These are phyloP conservation scores for Nepenthes mirabilis DNA, from an alignment of 148 eudicot genomes.

Conservation along the genomic window DNA sequence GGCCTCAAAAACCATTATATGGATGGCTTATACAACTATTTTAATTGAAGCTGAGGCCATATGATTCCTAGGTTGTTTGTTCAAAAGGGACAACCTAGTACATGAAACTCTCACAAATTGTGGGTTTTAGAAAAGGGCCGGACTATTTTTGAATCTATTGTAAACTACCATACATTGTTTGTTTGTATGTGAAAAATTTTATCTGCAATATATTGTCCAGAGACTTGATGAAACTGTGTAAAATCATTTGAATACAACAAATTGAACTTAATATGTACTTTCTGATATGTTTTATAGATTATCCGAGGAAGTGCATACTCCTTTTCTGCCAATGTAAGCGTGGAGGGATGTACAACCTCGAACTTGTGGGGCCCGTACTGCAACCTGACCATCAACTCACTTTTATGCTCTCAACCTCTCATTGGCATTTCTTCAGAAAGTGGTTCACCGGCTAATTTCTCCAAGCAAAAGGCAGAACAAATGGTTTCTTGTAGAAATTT, in stretches of 20 bases:
- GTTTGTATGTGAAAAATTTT: too few species aligned
- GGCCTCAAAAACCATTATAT: too few species aligned
- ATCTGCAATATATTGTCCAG: too few species aligned
- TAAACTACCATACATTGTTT: too few species aligned
- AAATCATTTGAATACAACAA: not conserved
- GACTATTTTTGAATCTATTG: too few species aligned
- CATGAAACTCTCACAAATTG: too few species aligned
- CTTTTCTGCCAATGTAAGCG: conserved; percentile 60
- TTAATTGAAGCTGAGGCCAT: too few species aligned
- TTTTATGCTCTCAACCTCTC: conserved; percentile 37
- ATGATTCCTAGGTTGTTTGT: too few species aligned
- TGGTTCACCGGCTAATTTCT: conserved; percentile 7
- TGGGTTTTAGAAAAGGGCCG: too few species aligned
- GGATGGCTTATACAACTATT: too few species aligned
- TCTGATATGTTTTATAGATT: conserved; percentile 40
- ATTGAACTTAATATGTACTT: conserved; percentile 3
- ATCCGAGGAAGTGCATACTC: conserved; percentile 56
- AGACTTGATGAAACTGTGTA: too few species aligned
- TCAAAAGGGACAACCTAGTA: too few species aligned
- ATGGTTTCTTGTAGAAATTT: conserved; percentile 39
- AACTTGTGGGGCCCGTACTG: conserved; percentile 65
- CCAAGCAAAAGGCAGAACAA: conserved; percentile 23
- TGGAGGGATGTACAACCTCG: conserved; percentile 62
- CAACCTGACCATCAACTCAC: conserved; percentile 56
- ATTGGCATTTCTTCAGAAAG: conserved; percentile 15